These are phyloP conservation scores for Lipomyces mesembrius DNA, from an alignment of 805 yeast genomes.

Conservation along the genomic window DNA sequence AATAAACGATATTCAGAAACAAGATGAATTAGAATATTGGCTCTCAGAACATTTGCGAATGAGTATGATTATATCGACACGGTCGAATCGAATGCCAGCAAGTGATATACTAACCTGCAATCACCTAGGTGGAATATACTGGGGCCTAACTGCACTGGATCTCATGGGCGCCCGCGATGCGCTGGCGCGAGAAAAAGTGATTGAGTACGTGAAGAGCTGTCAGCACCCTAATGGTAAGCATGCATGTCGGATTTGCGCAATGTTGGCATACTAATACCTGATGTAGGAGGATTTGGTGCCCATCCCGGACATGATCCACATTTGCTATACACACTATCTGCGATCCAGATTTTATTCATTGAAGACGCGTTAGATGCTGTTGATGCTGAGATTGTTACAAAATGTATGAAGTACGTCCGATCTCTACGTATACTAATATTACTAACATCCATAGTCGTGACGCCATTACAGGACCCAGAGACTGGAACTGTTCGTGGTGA, in stretches of 20 bases:
- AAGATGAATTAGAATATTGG: slow-evolving; percentile 78
- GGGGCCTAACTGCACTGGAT: slow-evolving; percentile 86
- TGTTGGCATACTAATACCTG: not conserved
- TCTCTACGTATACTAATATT: not conserved
- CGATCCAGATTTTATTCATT: slow-evolving; percentile 75
- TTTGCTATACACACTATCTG: slow-evolving; percentile 80
- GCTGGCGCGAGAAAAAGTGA: slow-evolving; percentile 64
- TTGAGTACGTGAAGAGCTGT: slow-evolving; percentile 72
- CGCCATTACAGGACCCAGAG: slow-evolving; percentile 54
- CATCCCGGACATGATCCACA: slow-evolving; percentile 91
- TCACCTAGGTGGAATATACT: slow-evolving; percentile 72
- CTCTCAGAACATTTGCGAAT: slow-evolving; percentile 84
- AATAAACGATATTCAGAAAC: slow-evolving; percentile 40
- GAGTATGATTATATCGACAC: slow-evolving; percentile 46
- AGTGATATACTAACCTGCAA: not conserved
- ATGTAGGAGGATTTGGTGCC: slow-evolving; percentile 82
- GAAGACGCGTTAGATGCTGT: slow-evolving; percentile 60
- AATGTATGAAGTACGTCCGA: slow-evolving; percentile 45
- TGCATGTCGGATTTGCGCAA: not conserved
- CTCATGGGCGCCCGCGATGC: slow-evolving; percentile 60
- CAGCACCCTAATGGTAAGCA: slow-evolving; percentile 49
- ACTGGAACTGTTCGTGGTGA: slow-evolving; percentile 57
- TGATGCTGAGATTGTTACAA: slow-evolving; percentile 46
- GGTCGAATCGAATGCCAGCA: not conserved
- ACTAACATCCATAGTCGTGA: slow-evolving; percentile 36